Evolutionary conservation across 495 filamentous ascomycete genomes (phyloP), one percentile per base, ranked within the genome.

Genomic region (Penicillium subrubescens): DNA sequence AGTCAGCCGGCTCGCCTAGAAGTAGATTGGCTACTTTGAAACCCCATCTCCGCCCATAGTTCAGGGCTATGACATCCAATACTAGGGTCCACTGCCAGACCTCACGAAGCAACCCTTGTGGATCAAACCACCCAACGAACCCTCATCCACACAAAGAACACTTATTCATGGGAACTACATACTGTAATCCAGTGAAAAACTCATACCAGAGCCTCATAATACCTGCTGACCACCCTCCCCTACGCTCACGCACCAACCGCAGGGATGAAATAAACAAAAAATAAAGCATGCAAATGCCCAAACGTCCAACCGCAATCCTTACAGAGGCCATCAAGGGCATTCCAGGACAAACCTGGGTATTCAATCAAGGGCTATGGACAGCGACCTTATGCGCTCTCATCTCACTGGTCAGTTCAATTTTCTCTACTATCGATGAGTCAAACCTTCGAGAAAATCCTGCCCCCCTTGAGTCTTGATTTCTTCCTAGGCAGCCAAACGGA

Each of bases 211-310:
- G 27, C 14, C 19, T 37, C 41, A 61, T 39, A 48, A 33, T 34
- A 21, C 61, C 50, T 31, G 44, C 41, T 51, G 50, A 54, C 43
- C 60, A 35, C 46, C 39, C 59, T 60, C 19, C 6, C 50, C 52
- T 72, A 70, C 51, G 70, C 46, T 72, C 70, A 72, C 70, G 70
- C 70, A 72, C 70, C 67, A 67, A 70, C 53, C 39, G 57, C 64
- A 73, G 71, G 71, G 68, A 68, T 73, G 52, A 61, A 66, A 43
- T 67, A 63, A 60, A 57, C 57, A 67, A 60, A 55, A 60, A 14
- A 41, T 19, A 56, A 8, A 58, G 25, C 48, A 52, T 52, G 48
- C 6, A 31, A 17, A 27, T 27, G 48, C 37, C 14, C 48, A 46
- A 52, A 61, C 50, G 48, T 62, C 53, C 58, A 51, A 50, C 37